Evolutionary conservation across 768 basidiomycete genomes (phyloP).

Genomic region (Thelephora ganbajun): DNA sequence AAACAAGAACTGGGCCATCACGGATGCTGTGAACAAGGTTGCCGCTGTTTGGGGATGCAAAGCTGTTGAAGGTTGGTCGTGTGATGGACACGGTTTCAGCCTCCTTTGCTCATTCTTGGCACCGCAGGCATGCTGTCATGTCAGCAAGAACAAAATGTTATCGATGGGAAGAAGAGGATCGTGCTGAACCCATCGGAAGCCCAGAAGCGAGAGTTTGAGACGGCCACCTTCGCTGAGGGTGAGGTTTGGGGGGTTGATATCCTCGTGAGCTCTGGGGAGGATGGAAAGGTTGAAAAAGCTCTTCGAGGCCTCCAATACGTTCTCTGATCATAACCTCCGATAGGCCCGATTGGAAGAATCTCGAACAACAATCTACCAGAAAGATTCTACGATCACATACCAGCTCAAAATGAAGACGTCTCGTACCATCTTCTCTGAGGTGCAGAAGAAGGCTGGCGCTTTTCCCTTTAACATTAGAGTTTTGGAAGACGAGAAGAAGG

Average conservation of each 20-base stretch:
- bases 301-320: constrained; percentile 1
- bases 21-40: constrained; percentile 68
- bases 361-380: constrained; percentile 87
- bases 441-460: constrained; percentile 93
- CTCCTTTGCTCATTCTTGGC: not conserved
- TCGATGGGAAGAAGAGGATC: constrained; percentile 93
- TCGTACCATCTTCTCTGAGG: constrained; percentile 90
- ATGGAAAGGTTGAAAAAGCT: constrained; percentile 59
- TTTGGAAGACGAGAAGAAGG: constrained; percentile 91
- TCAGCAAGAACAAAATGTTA: constrained; percentile 86
- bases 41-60: constrained; percentile 71
- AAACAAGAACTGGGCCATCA: constrained; percentile 91
- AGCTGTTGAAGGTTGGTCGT: constrained; percentile 74
- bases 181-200: constrained; percentile 79
- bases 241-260: constrained; percentile 96
- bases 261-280: constrained; percentile 73
- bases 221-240: constrained; percentile 75
- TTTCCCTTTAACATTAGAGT: constrained; percentile 96
- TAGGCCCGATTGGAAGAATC: constrained; percentile 85
- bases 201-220: constrained; percentile 79
- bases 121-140: constrained; percentile 81
- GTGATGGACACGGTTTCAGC: not conserved
- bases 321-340: not conserved
- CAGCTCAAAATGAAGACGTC: constrained; percentile 97
- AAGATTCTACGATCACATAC: constrained; percentile 76